phyloP scores from a whole-genome alignment of 306 rosid genomes.

The Sicyos edulis region DNA sequence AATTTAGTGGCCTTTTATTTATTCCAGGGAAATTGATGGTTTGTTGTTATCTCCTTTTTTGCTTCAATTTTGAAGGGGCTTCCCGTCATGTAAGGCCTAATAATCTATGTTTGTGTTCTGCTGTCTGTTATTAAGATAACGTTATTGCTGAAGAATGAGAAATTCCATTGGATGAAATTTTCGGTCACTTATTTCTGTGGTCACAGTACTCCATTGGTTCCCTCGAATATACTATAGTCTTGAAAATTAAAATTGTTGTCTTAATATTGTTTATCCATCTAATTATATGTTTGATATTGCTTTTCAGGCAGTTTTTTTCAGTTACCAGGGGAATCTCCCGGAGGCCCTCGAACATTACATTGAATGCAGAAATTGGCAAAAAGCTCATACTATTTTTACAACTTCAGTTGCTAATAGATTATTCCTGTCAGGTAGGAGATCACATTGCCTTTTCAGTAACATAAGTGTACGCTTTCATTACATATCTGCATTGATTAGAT shows the following conservation, averaged over 20 bases:
- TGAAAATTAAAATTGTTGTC: neutral
- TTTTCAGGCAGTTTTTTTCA: constrained; percentile 77
- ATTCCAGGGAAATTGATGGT: too few species aligned
- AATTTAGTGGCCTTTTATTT: too few species aligned
- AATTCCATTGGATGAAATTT: neutral
- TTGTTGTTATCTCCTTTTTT: too few species aligned
- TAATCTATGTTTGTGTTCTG: constrained; percentile 3
- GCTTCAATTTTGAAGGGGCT: too few species aligned
- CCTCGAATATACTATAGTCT: neutral
- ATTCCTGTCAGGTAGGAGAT: constrained; percentile 64
- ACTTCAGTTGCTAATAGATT: constrained; percentile 67
- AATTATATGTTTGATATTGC: constrained; percentile 27
- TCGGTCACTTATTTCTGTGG: constrained; percentile 7
- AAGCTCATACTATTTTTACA: constrained; percentile 72
- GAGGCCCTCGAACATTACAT: constrained; percentile 80
- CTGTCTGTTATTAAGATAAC: neutral
- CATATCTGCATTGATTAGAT: neutral
- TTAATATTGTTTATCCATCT: constrained; percentile 4
- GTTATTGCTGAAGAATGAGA: neutral
- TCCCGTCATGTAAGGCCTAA: neutral
- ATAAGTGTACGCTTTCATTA: neutral
- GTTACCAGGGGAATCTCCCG: constrained; percentile 57
- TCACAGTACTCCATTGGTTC: neutral
- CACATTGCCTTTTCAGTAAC: constrained; percentile 16
- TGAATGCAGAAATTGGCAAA: constrained; percentile 83